A percentile compares a stretch with the other conserved stretches of the same genome.
Conservation (phyloP, 148 eudicot genomes). For the Rhododendron ovatum region DNA sequence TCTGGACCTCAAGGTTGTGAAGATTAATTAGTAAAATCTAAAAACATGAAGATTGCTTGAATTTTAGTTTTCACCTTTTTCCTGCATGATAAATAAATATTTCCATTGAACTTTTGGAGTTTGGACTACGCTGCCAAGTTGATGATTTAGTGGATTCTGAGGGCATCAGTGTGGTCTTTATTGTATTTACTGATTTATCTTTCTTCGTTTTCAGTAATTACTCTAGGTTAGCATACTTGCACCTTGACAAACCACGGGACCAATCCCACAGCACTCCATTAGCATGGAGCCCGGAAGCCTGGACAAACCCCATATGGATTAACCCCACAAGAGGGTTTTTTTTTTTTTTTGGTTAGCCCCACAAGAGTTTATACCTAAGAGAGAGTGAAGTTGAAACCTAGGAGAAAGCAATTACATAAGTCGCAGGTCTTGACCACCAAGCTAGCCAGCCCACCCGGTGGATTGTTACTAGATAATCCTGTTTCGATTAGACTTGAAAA, state of each 20-base stretch:
- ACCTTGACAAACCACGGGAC: not conserved
- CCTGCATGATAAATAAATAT: not conserved
- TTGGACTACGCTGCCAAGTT: not conserved
- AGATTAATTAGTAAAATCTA: not conserved
- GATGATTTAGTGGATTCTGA: not conserved
- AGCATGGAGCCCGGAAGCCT: too few species aligned
- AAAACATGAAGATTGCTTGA: not conserved
- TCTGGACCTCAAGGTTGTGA: constrained; percentile 16
- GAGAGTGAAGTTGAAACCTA: not conserved
- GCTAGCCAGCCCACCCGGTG: not conserved
- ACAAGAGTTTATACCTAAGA: not conserved
- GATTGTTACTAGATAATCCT: not conserved
- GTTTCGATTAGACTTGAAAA: not conserved
- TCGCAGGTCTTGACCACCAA: not conserved
- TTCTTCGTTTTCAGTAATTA: not conserved
- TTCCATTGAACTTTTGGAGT: not conserved
- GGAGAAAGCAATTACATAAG: not conserved
- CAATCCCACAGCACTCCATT: not conserved
- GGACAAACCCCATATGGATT: not conserved
- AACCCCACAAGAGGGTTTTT: too few species aligned
- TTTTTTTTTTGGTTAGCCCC: too few species aligned
- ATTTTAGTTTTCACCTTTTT: not conserved
- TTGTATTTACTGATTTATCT: not conserved
- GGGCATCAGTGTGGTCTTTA: not conserved
- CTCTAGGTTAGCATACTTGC: not conserved